phyloP scores from a whole-genome alignment of 148 eudicot genomes.

The Fallopia convolvulus region DNA sequence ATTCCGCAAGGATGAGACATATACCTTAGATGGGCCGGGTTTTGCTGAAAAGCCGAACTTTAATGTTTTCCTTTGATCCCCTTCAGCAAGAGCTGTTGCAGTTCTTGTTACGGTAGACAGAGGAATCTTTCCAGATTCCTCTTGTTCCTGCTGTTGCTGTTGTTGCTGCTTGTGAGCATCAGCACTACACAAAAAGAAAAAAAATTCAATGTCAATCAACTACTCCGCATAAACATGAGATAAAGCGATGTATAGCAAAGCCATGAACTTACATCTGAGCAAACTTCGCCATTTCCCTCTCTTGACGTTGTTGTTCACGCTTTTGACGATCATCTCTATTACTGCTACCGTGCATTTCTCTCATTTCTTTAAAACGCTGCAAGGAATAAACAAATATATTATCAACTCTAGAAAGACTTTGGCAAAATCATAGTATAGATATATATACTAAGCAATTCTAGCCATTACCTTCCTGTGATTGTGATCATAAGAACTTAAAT shows the following conservation, averaged over 20 bases:
- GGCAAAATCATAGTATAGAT: neutral
- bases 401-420: neutral
- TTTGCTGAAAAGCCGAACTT: constrained; percentile 89
- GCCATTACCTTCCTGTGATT: constrained; percentile 84
- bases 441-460: neutral
- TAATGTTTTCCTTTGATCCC: constrained; percentile 72
- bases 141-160: constrained; percentile 48
- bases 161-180: constrained; percentile 77
- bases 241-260: neutral
- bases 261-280: constrained; percentile 56
- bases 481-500: constrained; percentile 95
- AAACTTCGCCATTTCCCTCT: constrained; percentile 93
- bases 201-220: neutral
- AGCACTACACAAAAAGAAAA: constrained; percentile 37
- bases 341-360: constrained; percentile 90
- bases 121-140: constrained; percentile 30
- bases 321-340: constrained; percentile 88
- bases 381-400: constrained; percentile 13
- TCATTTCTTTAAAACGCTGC: constrained; percentile 94
- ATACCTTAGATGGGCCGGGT: constrained; percentile 67
- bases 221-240: neutral
- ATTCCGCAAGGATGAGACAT: neutral
- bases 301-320: constrained; percentile 85
- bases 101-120: constrained; percentile 29
- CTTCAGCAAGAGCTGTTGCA: constrained; percentile 48